Base-by-base conservation (phyloP, 2,329 filamentous ascomycete species). In the Dothistroma septosporum region DNA sequence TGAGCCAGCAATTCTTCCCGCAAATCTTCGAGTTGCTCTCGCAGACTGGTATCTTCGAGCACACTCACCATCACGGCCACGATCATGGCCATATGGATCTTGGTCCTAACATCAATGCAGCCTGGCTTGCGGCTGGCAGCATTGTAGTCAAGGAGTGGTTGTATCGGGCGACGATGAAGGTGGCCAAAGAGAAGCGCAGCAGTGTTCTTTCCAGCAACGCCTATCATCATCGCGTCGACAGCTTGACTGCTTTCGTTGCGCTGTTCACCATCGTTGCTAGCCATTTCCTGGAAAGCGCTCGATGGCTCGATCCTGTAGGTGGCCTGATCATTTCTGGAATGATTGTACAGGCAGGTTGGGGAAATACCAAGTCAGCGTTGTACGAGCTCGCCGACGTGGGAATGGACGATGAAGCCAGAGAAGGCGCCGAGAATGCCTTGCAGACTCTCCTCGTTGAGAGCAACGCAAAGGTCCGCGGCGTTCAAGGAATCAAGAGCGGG, bases 161-260 rank as follows among this genome's bases (percentile, higher is more conserved):
- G 28, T 99, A 97, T 74, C 88, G 89, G 80, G 91, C 93, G 65
- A 99, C 93, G 94, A 86, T 97, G 88, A 97, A 97, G 79, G 86
- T 99, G 62, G 94, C 94, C 50, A 87, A 87, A 69, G 91, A 96
- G 77, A 90, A 93, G 75, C 96, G 96, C 74, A 97, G 93, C 12
- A 95, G 92, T 7, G 92, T 99, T 61, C 85, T 99, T 24, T 92
- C 93, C 44, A 97, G 22, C 53, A 56, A 63, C 53, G 66, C 94
- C 61, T 84, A 97, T 66, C 94, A 99, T 77, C 94, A 97, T 79
- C 91, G 94, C 62, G 88, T 99, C 73, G 94, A 99, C 77, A 96
- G 92, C 61, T 83, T 97, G 59, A 99, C 94, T 1, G 93, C 93
- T 66, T 90, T 97, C 69, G 94, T 97, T 59, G 95, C 94, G 1